Evolutionary conservation across 1,139 yeast species (phyloP).

Genomic region (Candida pseudoviswanathii): DNA sequence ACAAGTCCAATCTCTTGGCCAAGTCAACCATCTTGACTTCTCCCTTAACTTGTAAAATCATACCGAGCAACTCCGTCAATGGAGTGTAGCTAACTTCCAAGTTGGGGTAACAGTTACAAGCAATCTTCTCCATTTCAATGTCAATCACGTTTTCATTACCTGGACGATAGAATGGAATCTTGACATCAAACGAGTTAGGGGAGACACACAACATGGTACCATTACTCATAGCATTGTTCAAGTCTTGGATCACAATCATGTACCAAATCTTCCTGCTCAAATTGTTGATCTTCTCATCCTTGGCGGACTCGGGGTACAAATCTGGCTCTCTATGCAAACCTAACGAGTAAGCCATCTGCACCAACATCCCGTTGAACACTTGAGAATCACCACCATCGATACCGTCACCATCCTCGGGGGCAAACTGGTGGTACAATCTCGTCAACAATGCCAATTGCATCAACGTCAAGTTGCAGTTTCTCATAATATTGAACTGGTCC

Average conservation of each 20-base stretch:
- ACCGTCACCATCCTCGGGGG: constrained; percentile 55
- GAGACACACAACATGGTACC: constrained; percentile 41
- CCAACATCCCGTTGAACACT: constrained; percentile 37
- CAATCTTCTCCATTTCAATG: constrained; percentile 25
- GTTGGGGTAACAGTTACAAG: constrained; percentile 18
- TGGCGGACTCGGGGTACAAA: constrained; percentile 21
- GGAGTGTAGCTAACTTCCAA: constrained; percentile 22
- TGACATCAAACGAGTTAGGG: constrained; percentile 35
- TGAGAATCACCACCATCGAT: constrained; percentile 52
- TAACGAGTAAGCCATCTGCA: constrained; percentile 43
- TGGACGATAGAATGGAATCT: constrained; percentile 30
- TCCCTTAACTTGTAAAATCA: constrained; percentile 23
- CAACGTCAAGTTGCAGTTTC: constrained; percentile 45
- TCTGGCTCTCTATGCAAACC: constrained; percentile 51
- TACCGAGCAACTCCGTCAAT: constrained; percentile 20
- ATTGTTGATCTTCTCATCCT: constrained; percentile 29
- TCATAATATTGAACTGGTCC: constrained; percentile 38
- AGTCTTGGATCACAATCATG: constrained; percentile 35
- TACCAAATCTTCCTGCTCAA: constrained; percentile 41
- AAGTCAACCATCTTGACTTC: constrained; percentile 22
- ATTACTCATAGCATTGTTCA: constrained; percentile 34
- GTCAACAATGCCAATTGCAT: constrained; percentile 49
- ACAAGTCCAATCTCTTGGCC: constrained; percentile 17
- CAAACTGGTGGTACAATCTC: constrained; percentile 39
- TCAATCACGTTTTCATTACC: constrained; percentile 35